phyloP scores from a whole-genome alignment of 148 eudicot genomes.

The Rheum nobile region DNA sequence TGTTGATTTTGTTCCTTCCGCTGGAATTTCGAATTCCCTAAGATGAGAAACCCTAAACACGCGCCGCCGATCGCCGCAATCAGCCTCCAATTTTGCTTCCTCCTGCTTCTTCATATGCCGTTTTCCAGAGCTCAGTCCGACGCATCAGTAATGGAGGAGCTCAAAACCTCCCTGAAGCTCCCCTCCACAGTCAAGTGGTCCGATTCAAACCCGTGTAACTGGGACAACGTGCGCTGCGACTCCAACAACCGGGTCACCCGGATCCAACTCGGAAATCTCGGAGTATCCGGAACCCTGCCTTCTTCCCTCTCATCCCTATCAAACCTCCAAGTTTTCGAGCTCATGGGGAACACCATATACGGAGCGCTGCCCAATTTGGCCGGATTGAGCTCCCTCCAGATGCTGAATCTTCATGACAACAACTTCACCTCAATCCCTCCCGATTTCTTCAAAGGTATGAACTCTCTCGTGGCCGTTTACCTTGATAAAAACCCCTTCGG shows the following conservation, averaged over 20 bases:
- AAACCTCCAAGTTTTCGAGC: constrained; percentile 40
- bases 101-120: constrained; percentile 8
- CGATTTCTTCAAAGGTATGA: constrained; percentile 46
- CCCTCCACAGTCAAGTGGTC: constrained; percentile 46
- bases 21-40: not conserved
- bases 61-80: not conserved
- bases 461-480: constrained; percentile 31
- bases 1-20: too few species aligned
- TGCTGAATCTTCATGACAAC: constrained; percentile 33
- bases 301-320: constrained; percentile 29
- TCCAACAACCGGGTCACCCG: constrained; percentile 32
- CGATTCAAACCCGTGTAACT: constrained; percentile 38
- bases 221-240: constrained; percentile 39
- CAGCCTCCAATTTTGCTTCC: not conserved
- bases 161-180: constrained; percentile 29
- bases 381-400: constrained; percentile 41
- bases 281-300: constrained; percentile 40
- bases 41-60: not conserved
- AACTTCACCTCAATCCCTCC: constrained; percentile 36
- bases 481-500: constrained; percentile 52
- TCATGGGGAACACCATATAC: constrained; percentile 27
- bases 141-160: constrained; percentile 44
- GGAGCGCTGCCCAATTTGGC: constrained; percentile 58
- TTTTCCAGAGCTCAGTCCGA: constrained; percentile 27
- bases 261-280: constrained; percentile 44